phyloP scores from a whole-genome alignment of 1,139 yeast genomes.

The Suhomyces yuchorum region DNA sequence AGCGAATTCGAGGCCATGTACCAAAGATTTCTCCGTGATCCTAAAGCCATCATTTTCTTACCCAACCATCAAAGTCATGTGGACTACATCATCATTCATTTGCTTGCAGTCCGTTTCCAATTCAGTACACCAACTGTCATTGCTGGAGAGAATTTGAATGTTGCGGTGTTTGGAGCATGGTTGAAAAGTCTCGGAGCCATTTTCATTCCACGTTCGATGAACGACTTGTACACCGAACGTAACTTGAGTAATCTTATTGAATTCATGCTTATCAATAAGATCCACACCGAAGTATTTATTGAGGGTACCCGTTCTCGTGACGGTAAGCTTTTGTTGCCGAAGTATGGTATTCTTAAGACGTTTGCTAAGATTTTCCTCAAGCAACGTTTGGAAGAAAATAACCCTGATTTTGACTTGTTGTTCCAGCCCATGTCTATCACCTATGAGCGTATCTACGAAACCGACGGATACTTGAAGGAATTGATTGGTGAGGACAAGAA shows the following conservation, averaged over 20 bases:
- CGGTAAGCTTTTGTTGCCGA: constrained; percentile 64
- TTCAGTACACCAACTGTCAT: constrained; percentile 61
- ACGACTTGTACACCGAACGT: constrained; percentile 58
- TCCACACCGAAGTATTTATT: constrained; percentile 62
- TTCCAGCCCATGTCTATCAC: constrained; percentile 63
- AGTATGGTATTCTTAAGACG: constrained; percentile 62
- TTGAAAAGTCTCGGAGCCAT: constrained; percentile 50
- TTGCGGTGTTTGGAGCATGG: constrained; percentile 57
- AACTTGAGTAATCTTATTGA: constrained; percentile 58
- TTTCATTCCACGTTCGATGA: constrained; percentile 49
- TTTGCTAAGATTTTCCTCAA: constrained; percentile 49
- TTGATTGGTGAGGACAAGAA: constrained; percentile 62
- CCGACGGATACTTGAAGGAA: constrained; percentile 63
- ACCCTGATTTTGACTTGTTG: constrained; percentile 43
- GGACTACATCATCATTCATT: constrained; percentile 64
- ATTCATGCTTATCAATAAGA: constrained; percentile 51
- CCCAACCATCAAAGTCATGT: constrained; percentile 67
- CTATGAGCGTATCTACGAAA: constrained; percentile 68
- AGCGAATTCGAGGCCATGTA: constrained; percentile 35
- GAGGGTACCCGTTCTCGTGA: constrained; percentile 72
- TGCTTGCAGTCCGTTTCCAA: constrained; percentile 58
- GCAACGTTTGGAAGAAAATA: constrained; percentile 46
- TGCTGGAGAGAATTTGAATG: constrained; percentile 71
- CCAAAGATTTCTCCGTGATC: constrained; percentile 38
- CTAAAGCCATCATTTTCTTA: constrained; percentile 46